Evolutionary conservation across 1,139 yeast species (phyloP).

Genomic region (Tardiomyces depauwii): DNA sequence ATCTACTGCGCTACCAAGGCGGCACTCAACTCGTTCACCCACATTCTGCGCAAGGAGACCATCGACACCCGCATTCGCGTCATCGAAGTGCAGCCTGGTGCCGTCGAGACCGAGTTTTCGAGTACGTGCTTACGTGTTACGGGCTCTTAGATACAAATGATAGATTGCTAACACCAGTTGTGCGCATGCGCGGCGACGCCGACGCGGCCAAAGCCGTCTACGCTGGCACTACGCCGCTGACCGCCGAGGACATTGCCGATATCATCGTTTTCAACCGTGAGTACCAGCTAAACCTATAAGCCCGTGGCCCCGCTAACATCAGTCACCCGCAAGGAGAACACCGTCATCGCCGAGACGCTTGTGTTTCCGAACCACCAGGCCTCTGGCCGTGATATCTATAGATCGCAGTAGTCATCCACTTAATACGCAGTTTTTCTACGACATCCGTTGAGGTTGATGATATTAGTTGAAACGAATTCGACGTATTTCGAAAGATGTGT

Average conservation of each 20-base stretch:
- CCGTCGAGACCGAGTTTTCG: conserved; percentile 81
- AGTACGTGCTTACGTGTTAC: conserved; percentile 5
- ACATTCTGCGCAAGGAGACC: conserved; percentile 66
- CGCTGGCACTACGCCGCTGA: conserved; percentile 59
- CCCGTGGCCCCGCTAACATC: not conserved
- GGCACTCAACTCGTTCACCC: conserved; percentile 60
- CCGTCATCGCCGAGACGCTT: conserved; percentile 69
- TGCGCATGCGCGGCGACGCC: conserved; percentile 64
- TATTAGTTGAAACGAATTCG: too few species aligned
- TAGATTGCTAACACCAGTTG: conserved; percentile 25
- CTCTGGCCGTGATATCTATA: conserved; percentile 49
- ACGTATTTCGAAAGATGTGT: too few species aligned
- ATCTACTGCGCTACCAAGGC: conserved; percentile 87
- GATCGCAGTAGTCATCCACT: too few species aligned
- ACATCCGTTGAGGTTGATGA: too few species aligned
- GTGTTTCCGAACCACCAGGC: conserved; percentile 76
- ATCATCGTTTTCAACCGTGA: conserved; percentile 48
- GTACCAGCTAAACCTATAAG: conserved; percentile 22
- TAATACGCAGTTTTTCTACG: too few species aligned
- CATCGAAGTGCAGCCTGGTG: conserved; percentile 79
- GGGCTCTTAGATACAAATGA: not conserved
- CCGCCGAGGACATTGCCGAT: conserved; percentile 75
- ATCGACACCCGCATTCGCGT: conserved; percentile 65
- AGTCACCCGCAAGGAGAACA: conserved; percentile 53
- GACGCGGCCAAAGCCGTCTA: conserved; percentile 62